A percentile compares a stretch with the other conserved stretches of the same genome.
These are phyloP conservation scores for Boletales sp. DNA, from an alignment of 768 basidiomycete species.

Conservation along the genomic window DNA sequence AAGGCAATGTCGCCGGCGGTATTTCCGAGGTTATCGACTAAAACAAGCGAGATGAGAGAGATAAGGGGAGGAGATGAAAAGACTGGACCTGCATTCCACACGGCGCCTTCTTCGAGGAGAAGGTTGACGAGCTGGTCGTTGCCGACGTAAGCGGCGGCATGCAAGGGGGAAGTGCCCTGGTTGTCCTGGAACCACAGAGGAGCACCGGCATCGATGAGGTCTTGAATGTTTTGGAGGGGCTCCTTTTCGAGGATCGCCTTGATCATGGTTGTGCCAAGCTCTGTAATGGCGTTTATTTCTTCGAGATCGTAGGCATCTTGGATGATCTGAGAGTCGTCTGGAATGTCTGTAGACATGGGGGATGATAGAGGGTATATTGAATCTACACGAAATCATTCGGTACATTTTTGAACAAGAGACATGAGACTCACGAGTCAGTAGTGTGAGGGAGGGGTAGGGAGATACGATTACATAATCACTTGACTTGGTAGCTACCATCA, in stretches of 20 bases:
- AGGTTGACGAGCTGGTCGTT: constrained; percentile 58
- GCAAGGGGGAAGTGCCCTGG: constrained; percentile 78
- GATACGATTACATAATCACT: constrained; percentile 17
- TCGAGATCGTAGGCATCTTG: constrained; percentile 30
- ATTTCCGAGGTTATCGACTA: constrained; percentile 73
- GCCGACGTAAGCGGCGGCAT: constrained; percentile 79
- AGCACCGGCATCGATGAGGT: constrained; percentile 60
- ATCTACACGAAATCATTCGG: too few species aligned
- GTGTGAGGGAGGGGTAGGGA: too few species aligned
- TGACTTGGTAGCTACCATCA: constrained; percentile 28
- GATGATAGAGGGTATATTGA: too few species aligned
- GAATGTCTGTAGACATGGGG: neutral
- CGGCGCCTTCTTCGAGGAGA: constrained; percentile 76
- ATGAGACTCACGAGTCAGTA: too few species aligned
- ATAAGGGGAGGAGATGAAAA: neutral
- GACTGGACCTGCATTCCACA: constrained; percentile 82
- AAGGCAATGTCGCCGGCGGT: constrained; percentile 90
- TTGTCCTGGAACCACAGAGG: constrained; percentile 90
- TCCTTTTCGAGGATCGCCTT: constrained; percentile 50
- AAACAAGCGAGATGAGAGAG: neutral
- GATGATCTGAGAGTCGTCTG: constrained; percentile 12
- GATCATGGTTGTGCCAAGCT: constrained; percentile 59
- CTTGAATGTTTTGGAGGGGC: constrained; percentile 42
- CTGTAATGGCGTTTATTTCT: constrained; percentile 43
- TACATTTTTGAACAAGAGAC: too few species aligned